Evolutionary conservation across 75 land plant species (phyloP), one percentile per base, ranked within the genome.

Genomic region (Cryptomeria japonica): DNA sequence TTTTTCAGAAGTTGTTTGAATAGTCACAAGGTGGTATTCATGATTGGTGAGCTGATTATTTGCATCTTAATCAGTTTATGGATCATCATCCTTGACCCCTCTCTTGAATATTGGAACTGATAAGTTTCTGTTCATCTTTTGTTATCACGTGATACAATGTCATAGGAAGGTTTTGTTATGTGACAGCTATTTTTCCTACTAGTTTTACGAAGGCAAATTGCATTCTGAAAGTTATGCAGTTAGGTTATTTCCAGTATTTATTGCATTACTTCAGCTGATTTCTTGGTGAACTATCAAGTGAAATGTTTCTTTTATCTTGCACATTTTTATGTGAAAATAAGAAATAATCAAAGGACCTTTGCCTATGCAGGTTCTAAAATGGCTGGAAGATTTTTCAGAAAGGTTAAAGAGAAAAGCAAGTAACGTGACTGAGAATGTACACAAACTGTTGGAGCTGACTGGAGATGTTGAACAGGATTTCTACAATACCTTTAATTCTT

Each of bases 321-420:
- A n/a, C 51, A 46, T 39, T 46, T 44, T 82, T 82, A 2, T 42
- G 49, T 46, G 49, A 28, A 82, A 46, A 10, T 42, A 15, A n/a
- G 6, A 7, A 25, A 41, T 80, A 44, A 19, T 41, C 46, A 41
- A 39, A 42, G 83, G 12, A 28, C 37, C 22, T 42, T 42, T 42
- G 3, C 44, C 46, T 19, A 2, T 82, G 84, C 51, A 93, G 93
- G 85, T 93, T 5, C 92, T 90, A 84, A 86, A 89, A 75, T 92
- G 93, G 93, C 49, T 93, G 80, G 93, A 87, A 73, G 91, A 61
- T 4, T 91, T 93, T 55, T 46, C 93, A n/a, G 89, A 87, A 72
- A 87, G 86, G 46, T 68, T 93, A 86, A 86, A 89, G 61, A 70
- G 41, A n/a, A 87, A 91, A 49, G 88, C 91, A 47, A 84, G 89